Evolutionary conservation across 306 rosid species (phyloP), one percentile per base, ranked within the genome.

Genomic region (Albizia julibrissin): DNA sequence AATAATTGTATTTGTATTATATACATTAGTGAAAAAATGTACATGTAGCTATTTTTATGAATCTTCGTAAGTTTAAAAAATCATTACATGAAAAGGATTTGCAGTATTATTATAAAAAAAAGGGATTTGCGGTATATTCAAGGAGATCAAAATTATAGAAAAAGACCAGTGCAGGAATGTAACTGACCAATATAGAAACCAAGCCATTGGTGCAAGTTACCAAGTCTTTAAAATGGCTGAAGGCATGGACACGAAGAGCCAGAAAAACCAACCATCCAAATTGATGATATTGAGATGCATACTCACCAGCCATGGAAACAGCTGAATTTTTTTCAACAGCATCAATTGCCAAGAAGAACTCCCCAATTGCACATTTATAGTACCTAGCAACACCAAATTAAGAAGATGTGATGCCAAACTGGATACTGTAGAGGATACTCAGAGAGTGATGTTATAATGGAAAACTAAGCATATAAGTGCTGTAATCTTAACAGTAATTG

Each of bases 231-330:
- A 90, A 92, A 69, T 94, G 97, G 88, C 98, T 91, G 86, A 96
- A 92, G 40, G 94, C 94, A 79, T 94, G 98, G 8, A 90, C 92
- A 43, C 99, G 97, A 62, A 96, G 97, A 42, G 99, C 97, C 97
- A 96, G 83, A 87, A 96, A 96, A 76, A 96, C 91, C 84, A 96
- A 86, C 99, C 99, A 96, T 84, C 99, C 99, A 88, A 96, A 96
- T 54, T 93, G 93, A 87, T 93, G 97, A 87, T 91, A 93, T 62
- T 92, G 92, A 0, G 97, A 92, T 80, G 88, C 90, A 76, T 85
- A 85, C 74, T 79, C 88, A 69, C 87, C 40, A 26, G 59, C 8
- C 12, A 15, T 15, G 1, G 76, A 26, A 75, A 64, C 80, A 81
- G 83, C 37, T 56, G 89, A 83, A 65, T 82, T 75, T 62, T 89